Evolutionary conservation across 176 grass and related monocot genomes (phyloP).

Genomic region (Hsuehochloa calcarea): DNA sequence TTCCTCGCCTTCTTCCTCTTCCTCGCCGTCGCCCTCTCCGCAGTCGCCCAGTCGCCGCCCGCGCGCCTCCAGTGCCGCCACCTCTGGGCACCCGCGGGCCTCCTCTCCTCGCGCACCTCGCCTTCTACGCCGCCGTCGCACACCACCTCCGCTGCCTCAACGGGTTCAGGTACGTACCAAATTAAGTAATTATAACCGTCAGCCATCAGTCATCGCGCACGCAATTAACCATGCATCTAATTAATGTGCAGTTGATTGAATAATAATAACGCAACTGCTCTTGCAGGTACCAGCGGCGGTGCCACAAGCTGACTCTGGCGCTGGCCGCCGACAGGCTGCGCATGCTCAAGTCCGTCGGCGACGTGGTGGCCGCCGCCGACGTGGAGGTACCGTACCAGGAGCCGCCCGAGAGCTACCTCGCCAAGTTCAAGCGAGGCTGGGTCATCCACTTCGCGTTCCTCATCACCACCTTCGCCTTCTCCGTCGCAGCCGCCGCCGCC

Average conservation of each 20-base stretch:
- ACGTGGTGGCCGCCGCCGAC: constrained; percentile 52
- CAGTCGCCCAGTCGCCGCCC: constrained; percentile 34
- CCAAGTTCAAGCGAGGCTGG: constrained; percentile 93
- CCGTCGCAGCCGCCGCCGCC: constrained; percentile 61
- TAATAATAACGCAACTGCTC: background rate
- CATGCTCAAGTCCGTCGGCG: constrained; percentile 51
- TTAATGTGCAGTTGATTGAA: no score
- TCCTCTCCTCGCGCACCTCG: constrained; percentile 88
- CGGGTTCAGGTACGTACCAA: constrained; percentile 41
- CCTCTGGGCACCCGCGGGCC: constrained; percentile 72
- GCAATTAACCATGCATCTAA: background rate
- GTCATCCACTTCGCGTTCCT: constrained; percentile 78
- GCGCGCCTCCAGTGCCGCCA: constrained; percentile 75
- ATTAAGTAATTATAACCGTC: no score
- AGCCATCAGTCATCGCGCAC: background rate
- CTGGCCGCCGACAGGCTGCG: constrained; percentile 79
- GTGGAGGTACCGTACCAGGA: constrained; percentile 91
- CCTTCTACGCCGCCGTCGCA: constrained; percentile 86
- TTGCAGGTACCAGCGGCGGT: constrained; percentile 81
- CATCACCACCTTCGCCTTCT: constrained; percentile 81
- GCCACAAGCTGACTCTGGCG: constrained; percentile 95
- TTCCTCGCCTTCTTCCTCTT: constrained; percentile 92
- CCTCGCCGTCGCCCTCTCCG: constrained; percentile 59
- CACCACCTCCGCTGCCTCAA: constrained; percentile 95
- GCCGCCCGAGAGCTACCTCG: constrained; percentile 79